Evolutionary conservation across 495 filamentous ascomycete genomes (phyloP), one percentile per base, ranked within the genome.

Genomic region (Neurospora tetrasperma): DNA sequence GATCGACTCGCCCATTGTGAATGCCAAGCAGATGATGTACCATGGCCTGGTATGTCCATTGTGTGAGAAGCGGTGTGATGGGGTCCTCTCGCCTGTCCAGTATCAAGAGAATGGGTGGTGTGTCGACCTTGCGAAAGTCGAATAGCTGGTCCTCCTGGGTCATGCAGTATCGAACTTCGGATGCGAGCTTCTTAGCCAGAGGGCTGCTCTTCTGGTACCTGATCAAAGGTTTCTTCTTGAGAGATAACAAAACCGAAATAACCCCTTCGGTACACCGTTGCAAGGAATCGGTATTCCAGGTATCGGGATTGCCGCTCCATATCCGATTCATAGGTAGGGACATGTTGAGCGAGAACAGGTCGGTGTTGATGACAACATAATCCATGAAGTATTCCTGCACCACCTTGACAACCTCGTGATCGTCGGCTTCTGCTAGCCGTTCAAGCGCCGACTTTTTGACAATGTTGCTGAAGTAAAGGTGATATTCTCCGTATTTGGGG

Each of bases 11-110:
- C 23, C 96, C 96, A 80, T 97, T 97, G 73, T 93, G 86, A 71
- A 99, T 97, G 16, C 96, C 96, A 42, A 98, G 86, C 35, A 98
- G 82, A 75, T 98, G 96, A 78, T 99, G 96, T 2, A 98, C 96
- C 96, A 98, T 98, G 10, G 96, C 96, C 80, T 98, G 96, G 80
- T 99, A 99, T 40, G 96, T 98, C 96, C 96, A 99, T 80, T 99
- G 96, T 11, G 93, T 96, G 66, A 99, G 87, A 38, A 99, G 82
- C 0, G 96, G 96, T n/a, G 96, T 99, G 54, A 98, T 90, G 2
- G 96, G 96, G 75, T 99, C 96, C 80, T 98, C 94, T 80, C 96
- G 88, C 42, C 96, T 89, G 82, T 99, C 96, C 20, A 98, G 82
- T 70, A 99, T 89, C 70, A 99, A 85, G 5, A 99, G 85, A 76